phyloP scores from a whole-genome alignment of 106 monocot genomes.

The Gastrodia elata region DNA sequence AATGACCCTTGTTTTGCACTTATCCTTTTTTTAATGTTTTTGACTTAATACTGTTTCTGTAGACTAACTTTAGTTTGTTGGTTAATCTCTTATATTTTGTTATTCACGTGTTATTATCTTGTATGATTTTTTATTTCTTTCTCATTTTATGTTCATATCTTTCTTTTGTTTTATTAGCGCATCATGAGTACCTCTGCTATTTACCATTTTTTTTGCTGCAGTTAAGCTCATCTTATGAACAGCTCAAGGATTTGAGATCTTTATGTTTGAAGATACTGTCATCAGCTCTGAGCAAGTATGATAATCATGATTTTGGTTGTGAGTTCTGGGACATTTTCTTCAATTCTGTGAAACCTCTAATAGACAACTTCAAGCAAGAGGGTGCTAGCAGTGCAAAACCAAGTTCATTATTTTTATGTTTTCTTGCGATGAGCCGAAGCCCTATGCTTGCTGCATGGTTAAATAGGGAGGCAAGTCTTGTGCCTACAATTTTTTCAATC shows the following conservation, averaged over 20 bases:
- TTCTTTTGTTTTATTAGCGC: neutral
- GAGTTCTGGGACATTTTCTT: slow-evolving; percentile 87
- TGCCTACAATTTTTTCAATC: slow-evolving; percentile 77
- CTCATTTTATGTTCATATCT: neutral
- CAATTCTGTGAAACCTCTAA: slow-evolving; percentile 60
- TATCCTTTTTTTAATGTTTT: neutral
- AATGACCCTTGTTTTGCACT: neutral
- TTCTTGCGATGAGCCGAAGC: slow-evolving; percentile 75
- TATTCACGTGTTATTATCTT: neutral
- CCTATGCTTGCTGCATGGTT: slow-evolving; percentile 41
- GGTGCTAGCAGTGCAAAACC: slow-evolving; percentile 83
- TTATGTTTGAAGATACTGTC: slow-evolving; percentile 64
- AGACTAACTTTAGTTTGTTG: neutral
- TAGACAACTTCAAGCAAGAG: slow-evolving; percentile 68
- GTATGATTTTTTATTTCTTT: neutral
- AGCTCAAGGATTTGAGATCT: slow-evolving; percentile 66
- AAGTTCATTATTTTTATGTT: slow-evolving; percentile 82
- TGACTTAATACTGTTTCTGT: neutral
- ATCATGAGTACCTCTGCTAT: neutral
- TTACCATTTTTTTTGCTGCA: slow-evolving; percentile 9
- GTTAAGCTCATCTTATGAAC: slow-evolving; percentile 27
- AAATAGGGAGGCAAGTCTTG: slow-evolving; percentile 34
- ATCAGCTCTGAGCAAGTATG: slow-evolving; percentile 58
- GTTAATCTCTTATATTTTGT: neutral
- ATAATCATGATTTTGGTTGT: slow-evolving; percentile 36